Evolutionary conservation across 371 early-diverging fungal genomes (phyloP), one percentile per base, ranked within the genome.

Genomic region (Mortierella sp.): DNA sequence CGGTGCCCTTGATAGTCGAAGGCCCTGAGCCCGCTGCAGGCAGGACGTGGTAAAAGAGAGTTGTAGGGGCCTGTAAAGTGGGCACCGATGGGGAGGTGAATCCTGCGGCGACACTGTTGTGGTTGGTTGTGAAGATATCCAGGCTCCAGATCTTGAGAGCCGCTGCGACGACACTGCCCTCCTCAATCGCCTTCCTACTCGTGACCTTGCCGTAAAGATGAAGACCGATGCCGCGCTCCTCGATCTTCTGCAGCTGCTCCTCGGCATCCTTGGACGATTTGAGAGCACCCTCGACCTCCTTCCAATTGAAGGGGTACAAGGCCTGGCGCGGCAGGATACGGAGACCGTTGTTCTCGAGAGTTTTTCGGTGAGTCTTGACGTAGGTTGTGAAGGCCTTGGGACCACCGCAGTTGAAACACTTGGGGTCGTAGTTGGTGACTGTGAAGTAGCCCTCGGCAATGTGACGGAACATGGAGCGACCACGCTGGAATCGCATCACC

Each of bases 181-280:
- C 77, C 73, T 90, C 88, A 19, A 93, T 88, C 1, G 88, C 82
- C n/a, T 90, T 80, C 73, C 88, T 82, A 72, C 91, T 92, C 21
- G 93, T 93, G 88, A 93, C 91, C 71, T 93, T 93, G 31, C 92
- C 93, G 79, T 92, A 92, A 70, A 93, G 81, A 73, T 93, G 92
- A 24, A 93, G 61, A 75, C 91, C 92, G 87, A 93, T 72, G 72
- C 90, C 69, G 54, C 81, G 55, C 75, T 88, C 55, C 87, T 90
- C 75, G 80, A 89, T 69, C 82, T 79, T 51, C 69, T 82, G 79
- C 76, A 93, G 61, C 46, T 90, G 90, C 64, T 89, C 90, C 73
- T 91, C 90, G 21, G 93, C 87, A 8, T 90, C 83, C 28, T 88
- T 80, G 24, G 91, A 75, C 10, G 82, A 55, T 43, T 89, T 78